A percentile compares a stretch with the other conserved stretches of the same genome.
Evolutionary conservation across 106 monocot species (phyloP).

Genomic region (Phalaenopsis equestris): DNA sequence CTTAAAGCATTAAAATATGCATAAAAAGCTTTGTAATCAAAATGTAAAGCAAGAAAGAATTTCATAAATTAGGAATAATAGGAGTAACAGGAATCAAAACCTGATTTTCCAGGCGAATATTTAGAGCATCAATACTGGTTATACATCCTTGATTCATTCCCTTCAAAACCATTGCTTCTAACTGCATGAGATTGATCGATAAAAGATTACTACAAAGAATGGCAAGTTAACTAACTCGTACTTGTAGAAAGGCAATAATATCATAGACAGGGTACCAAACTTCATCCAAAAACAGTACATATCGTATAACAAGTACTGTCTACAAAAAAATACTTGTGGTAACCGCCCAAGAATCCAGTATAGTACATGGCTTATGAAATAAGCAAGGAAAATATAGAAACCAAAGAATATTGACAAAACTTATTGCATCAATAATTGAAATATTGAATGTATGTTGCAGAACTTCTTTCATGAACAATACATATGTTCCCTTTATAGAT

Average conservation of each 20-base stretch:
- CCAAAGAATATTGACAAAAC: neutral
- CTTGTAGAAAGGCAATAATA: neutral
- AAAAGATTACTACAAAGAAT: conserved; percentile 2
- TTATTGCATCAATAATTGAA: no score
- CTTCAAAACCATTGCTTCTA: conserved; percentile 82
- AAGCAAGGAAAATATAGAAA: neutral
- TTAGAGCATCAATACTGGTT: conserved; percentile 68
- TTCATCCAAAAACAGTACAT: neutral
- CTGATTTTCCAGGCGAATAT: conserved; percentile 83
- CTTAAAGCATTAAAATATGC: no score
- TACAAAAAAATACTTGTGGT: neutral
- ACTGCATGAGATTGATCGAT: conserved; percentile 28
- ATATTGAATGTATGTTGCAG: neutral
- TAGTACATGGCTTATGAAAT: neutral
- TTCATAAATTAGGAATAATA: neutral
- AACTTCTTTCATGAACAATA: neutral
- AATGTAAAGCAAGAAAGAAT: neutral
- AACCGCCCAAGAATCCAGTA: neutral
- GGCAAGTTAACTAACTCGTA: neutral
- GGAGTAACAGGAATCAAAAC: conserved; percentile 16
- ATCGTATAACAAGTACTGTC: neutral
- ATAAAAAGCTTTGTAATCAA: neutral
- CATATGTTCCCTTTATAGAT: neutral
- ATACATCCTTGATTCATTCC: conserved; percentile 47
- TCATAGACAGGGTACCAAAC: neutral